Conservation (phyloP, 768 basidiomycete species). For the Rhizopogon rudus region DNA sequence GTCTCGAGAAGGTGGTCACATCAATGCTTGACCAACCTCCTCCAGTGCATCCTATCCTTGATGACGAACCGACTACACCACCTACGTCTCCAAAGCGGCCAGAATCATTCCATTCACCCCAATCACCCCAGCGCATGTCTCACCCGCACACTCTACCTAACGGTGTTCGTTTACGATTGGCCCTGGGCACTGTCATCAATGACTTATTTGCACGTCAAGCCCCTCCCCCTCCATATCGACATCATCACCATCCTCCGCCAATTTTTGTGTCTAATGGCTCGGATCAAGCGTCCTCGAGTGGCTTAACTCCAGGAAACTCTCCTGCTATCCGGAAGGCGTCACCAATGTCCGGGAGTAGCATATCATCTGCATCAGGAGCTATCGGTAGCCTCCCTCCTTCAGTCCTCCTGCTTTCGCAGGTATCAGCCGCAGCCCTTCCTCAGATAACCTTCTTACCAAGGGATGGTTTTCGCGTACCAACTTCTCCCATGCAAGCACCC, state of each 20-base stretch:
- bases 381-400: constrained; percentile 24
- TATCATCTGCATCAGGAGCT: constrained; percentile 9
- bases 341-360: constrained; percentile 15
- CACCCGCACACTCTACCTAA: constrained; percentile 70
- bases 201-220: constrained; percentile 75
- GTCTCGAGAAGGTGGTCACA: constrained; percentile 76
- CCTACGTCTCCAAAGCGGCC: constrained; percentile 45
- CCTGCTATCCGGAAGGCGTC: constrained; percentile 19
- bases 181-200: constrained; percentile 72
- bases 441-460: constrained; percentile 8
- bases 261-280: constrained; percentile 25
- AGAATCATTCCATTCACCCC: constrained; percentile 13
- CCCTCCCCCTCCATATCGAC: constrained; percentile 35
- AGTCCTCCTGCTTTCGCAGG: constrained; percentile 22
- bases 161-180: constrained; percentile 73
- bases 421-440: constrained; percentile 15
- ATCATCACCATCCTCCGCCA: constrained; percentile 30
- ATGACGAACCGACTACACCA: constrained; percentile 48
- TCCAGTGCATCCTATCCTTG: constrained; percentile 49
- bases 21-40: constrained; percentile 82
- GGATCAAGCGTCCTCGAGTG: constrained; percentile 19
- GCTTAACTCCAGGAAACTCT: constrained; percentile 16
- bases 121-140: constrained; percentile 20
- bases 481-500: neutral
- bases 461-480: neutral